These are phyloP conservation scores for Flaveria robusta DNA, from an alignment of 129 eudicot genomes.

Conservation along the genomic window DNA sequence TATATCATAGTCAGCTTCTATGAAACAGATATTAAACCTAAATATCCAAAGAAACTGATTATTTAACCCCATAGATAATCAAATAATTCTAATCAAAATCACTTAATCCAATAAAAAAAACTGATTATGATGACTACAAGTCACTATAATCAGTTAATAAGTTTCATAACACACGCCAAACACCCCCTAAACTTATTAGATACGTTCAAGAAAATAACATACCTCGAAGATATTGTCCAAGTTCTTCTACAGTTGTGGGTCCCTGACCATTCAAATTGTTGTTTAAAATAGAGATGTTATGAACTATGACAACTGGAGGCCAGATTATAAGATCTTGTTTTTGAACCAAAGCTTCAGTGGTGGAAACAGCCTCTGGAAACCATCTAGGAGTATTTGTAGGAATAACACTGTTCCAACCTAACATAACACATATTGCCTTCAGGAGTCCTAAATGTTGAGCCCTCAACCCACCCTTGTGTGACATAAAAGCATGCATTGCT, in stretches of 20 bases:
- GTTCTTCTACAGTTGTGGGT: slow-evolving; percentile 46
- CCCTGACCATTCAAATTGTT: slow-evolving; percentile 32
- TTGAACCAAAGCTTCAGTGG: slow-evolving; percentile 48
- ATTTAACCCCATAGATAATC: background rate
- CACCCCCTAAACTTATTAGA: background rate
- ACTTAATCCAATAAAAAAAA: slow-evolving; percentile 4
- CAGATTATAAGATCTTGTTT: slow-evolving; percentile 70
- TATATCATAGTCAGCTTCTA: background rate
- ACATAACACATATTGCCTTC: slow-evolving; percentile 70
- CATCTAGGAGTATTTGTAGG: slow-evolving; percentile 45
- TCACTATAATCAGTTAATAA: background rate
- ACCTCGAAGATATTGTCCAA: slow-evolving; percentile 62
- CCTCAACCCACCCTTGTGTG: slow-evolving; percentile 60
- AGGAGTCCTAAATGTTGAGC: slow-evolving; percentile 70
- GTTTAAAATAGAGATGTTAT: slow-evolving; percentile 34
- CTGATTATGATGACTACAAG: background rate
- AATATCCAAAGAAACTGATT: background rate
- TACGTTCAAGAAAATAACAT: slow-evolving; percentile 6
- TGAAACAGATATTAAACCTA: background rate
- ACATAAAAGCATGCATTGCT: slow-evolving; percentile 66
- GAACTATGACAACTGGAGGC: slow-evolving; percentile 73
- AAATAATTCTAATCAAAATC: background rate
- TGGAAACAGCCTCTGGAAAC: slow-evolving; percentile 44
- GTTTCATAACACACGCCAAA: background rate
- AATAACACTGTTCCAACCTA: slow-evolving; percentile 58